A percentile compares a stretch with the other conserved stretches of the same genome.
These are phyloP conservation scores for Cadophora malorum DNA, from an alignment of 2,329 filamentous ascomycete genomes.

Conservation along the genomic window DNA sequence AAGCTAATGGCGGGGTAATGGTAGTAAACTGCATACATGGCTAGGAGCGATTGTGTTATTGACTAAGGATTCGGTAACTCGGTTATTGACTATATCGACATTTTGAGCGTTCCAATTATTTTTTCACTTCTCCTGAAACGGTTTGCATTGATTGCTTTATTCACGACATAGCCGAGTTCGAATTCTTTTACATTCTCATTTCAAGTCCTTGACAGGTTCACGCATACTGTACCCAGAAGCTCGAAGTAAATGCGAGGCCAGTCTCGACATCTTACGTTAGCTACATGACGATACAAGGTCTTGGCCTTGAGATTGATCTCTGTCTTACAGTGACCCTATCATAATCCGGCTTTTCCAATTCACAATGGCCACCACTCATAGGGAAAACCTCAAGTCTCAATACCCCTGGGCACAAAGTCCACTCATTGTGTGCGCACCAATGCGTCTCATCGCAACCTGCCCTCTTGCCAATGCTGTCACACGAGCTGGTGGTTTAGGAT, in stretches of 20 bases:
- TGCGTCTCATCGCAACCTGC: conserved; percentile 67
- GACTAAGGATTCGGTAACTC: not conserved
- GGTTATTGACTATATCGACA: not conserved
- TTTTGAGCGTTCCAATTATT: too few species aligned
- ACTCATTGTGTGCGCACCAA: conserved; percentile 68
- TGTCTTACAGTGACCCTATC: too few species aligned
- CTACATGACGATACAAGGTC: too few species aligned
- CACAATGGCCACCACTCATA: conserved; percentile 20
- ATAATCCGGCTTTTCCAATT: not conserved
- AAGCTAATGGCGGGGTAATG: conserved; percentile 16
- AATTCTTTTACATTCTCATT: not conserved
- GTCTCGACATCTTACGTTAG: too few species aligned
- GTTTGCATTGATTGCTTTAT: too few species aligned
- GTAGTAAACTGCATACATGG: not conserved
- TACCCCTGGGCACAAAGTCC: conserved; percentile 67
- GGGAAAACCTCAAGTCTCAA: conserved; percentile 39
- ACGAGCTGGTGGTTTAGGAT: conserved; percentile 57
- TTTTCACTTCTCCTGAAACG: not conserved
- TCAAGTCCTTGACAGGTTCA: not conserved
- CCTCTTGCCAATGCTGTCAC: conserved; percentile 66
- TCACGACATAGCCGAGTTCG: not conserved
- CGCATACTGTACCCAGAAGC: too few species aligned
- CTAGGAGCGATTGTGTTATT: not conserved
- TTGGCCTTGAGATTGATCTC: too few species aligned
- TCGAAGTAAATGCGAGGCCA: too few species aligned